A percentile compares a stretch with the other conserved stretches of the same genome.
Conservation (phyloP, 2,329 filamentous ascomycete species). For the Ramularia collo-cygni region DNA sequence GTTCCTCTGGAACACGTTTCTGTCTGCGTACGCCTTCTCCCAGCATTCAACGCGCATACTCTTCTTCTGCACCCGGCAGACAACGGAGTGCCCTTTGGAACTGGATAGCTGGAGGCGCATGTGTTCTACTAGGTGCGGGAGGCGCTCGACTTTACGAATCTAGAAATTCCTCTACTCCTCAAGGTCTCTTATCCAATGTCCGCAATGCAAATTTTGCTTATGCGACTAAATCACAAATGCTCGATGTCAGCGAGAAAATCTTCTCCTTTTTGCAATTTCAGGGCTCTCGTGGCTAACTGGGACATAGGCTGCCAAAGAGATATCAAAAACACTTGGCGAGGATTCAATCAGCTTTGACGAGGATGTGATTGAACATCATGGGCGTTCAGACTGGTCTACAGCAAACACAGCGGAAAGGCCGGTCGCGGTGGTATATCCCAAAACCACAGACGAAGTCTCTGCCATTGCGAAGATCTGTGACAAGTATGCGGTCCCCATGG, state of each 20-base stretch:
- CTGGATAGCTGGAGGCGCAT: too few relatives aligned
- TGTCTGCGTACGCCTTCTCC: too few relatives aligned
- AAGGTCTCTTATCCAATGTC: too few relatives aligned
- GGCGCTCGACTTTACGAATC: too few relatives aligned
- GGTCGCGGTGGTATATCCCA: constrained; percentile 16
- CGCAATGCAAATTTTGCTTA: constrained; percentile 7
- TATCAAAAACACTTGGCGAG: constrained; percentile 6
- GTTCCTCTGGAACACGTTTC: too few relatives aligned
- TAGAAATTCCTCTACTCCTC: too few relatives aligned
- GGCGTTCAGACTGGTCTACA: constrained; percentile 17
- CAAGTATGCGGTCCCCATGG: constrained; percentile 13
- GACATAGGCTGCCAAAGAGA: constrained; percentile 14
- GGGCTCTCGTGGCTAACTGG: background rate
- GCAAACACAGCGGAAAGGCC: constrained; percentile 14
- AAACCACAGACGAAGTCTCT: constrained; percentile 13
- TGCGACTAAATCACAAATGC: constrained; percentile 12
- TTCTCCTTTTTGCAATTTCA: too few relatives aligned
- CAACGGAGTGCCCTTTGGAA: too few relatives aligned
- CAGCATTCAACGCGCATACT: too few relatives aligned
- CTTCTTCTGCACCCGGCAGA: too few relatives aligned
- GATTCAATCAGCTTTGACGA: constrained; percentile 17
- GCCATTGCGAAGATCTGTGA: constrained; percentile 13
- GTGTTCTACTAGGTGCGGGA: too few relatives aligned
- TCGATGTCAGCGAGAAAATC: constrained; percentile 8
- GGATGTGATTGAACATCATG: constrained; percentile 19